A percentile compares a stretch with the other conserved stretches of the same genome.
These are phyloP conservation scores for Candida michaelii DNA, from an alignment of 805 yeast genomes.

Conservation along the genomic window DNA sequence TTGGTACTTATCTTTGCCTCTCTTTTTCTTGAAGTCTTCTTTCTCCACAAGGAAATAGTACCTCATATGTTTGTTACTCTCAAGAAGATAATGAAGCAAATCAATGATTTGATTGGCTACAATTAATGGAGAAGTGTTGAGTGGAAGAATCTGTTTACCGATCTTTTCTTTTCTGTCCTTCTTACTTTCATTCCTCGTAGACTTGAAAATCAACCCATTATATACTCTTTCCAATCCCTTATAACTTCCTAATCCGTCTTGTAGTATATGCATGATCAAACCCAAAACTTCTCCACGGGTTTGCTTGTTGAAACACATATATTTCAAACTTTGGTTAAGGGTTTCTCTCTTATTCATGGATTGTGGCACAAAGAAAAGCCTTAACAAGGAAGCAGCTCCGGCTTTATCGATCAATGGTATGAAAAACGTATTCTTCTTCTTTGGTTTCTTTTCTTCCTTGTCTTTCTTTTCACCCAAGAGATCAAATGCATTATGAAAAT, in stretches of 20 bases:
- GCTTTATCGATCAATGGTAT: constrained; percentile 71
- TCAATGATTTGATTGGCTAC: constrained; percentile 80
- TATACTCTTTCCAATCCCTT: constrained; percentile 62
- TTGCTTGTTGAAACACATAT: constrained; percentile 73
- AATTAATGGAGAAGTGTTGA: constrained; percentile 62
- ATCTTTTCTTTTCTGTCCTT: neutral
- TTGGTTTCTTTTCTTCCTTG: constrained; percentile 14
- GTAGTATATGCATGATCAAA: constrained; percentile 62
- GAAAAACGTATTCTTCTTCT: constrained; percentile 27
- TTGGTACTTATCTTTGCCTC: constrained; percentile 58
- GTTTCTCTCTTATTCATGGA: constrained; percentile 59
- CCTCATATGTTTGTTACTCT: constrained; percentile 64
- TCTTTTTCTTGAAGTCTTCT: constrained; percentile 41
- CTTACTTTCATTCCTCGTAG: constrained; percentile 16
- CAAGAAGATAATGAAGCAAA: constrained; percentile 67
- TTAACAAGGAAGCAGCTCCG: constrained; percentile 71
- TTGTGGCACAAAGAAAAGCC: constrained; percentile 73
- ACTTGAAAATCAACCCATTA: constrained; percentile 52
- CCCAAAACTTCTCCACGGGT: constrained; percentile 74
- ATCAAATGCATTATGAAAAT: constrained; percentile 10
- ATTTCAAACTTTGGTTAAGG: constrained; percentile 63
- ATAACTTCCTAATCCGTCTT: constrained; percentile 70
- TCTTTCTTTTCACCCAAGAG: constrained; percentile 1
- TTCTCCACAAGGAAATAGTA: constrained; percentile 80
- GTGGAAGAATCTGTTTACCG: constrained; percentile 39